Percentiles rank a stretch among this genome's conserved stretches.
phyloP scores from a whole-genome alignment of 805 yeast genomes.

The Kregervanrija delftensis region DNA sequence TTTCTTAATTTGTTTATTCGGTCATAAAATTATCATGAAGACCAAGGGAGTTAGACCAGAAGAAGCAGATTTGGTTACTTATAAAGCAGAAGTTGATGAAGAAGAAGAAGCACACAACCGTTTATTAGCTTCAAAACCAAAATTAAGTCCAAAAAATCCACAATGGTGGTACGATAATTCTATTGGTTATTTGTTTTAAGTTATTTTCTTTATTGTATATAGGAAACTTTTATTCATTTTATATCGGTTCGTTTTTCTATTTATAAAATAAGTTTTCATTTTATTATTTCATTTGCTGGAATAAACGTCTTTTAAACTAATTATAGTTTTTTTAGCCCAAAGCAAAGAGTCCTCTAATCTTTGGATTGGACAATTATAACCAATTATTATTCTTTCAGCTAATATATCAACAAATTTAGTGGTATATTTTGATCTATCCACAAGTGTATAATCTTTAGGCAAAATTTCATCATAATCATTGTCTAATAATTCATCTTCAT shows the following conservation, averaged over 20 bases:
- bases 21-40: slow-evolving; percentile 52
- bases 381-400: neutral
- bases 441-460: neutral
- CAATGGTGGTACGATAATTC: too few species aligned
- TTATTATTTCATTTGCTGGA: too few species aligned
- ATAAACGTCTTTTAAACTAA: too few species aligned
- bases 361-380: too few species aligned
- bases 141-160: slow-evolving; percentile 11
- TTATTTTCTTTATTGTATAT: too few species aligned
- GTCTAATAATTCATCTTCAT: slow-evolving; percentile 11
- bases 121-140: slow-evolving; percentile 6
- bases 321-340: too few species aligned
- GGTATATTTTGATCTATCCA: neutral
- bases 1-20: slow-evolving; percentile 46
- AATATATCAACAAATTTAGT: slow-evolving; percentile 3
- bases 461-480: neutral
- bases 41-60: slow-evolving; percentile 42
- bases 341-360: too few species aligned
- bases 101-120: slow-evolving; percentile 37
- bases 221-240: too few species aligned
- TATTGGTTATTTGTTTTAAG: too few species aligned
- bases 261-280: too few species aligned
- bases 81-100: slow-evolving; percentile 47
- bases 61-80: slow-evolving; percentile 57
- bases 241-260: too few species aligned